phyloP scores from a whole-genome alignment of 352 stramenopile species.

The Phytophthora sojae region DNA sequence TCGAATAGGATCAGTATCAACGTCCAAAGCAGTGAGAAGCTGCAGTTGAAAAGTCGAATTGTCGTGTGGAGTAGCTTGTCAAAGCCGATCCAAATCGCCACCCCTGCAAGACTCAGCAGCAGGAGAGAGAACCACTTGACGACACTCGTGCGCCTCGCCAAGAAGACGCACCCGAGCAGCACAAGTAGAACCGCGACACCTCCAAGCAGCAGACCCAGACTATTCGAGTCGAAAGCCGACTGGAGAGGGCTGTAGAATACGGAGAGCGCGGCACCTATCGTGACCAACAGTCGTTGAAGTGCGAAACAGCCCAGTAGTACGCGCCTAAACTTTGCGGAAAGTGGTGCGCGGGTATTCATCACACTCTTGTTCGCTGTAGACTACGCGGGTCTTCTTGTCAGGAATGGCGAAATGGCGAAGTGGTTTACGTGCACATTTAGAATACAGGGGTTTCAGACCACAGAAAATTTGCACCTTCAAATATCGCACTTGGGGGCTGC shows the following conservation, averaged over 20 bases:
- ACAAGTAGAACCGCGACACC: not conserved
- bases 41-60: not conserved
- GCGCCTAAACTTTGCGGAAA: not conserved
- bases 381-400: not conserved
- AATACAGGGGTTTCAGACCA: not conserved
- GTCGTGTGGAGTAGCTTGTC: not conserved
- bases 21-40: not conserved
- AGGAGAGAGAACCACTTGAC: not conserved
- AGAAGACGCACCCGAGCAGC: not conserved
- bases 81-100: not conserved
- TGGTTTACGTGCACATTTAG: not conserved
- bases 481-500: slow-evolving; percentile 1
- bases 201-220: not conserved
- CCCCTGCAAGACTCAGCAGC: not conserved
- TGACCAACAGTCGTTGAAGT: not conserved
- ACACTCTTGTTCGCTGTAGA: not conserved
- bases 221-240: not conserved
- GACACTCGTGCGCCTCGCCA: not conserved
- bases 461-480: slow-evolving; percentile 8
- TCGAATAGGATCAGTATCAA: not conserved
- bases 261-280: not conserved
- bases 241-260: not conserved
- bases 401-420: not conserved
- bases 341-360: not conserved
- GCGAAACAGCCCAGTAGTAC: not conserved